Evolutionary conservation across 2,329 filamentous ascomycete species (phyloP).

Genomic region (Cladosporium sp.): DNA sequence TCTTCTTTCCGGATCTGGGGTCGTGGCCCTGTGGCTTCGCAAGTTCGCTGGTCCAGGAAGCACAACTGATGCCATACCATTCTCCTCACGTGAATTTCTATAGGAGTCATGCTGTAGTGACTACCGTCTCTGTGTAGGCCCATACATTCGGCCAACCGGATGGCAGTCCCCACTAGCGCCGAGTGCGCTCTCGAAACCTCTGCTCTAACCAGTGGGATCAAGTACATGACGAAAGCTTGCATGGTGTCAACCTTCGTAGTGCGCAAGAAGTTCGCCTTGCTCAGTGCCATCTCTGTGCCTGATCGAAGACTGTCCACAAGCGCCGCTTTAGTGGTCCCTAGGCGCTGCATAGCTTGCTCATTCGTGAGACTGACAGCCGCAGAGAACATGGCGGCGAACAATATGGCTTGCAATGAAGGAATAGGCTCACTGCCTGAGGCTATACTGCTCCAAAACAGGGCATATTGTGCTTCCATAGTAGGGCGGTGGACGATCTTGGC

Average conservation of each 20-base stretch:
- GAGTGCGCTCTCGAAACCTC: constrained; percentile 74
- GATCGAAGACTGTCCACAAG: constrained; percentile 65
- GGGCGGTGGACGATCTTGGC: constrained; percentile 67
- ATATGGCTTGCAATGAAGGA: constrained; percentile 64
- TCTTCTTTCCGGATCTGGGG: constrained; percentile 72
- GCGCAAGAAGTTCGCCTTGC: constrained; percentile 68
- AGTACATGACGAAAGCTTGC: constrained; percentile 75
- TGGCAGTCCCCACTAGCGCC: constrained; percentile 68
- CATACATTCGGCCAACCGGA: constrained; percentile 76
- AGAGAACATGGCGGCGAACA: constrained; percentile 70
- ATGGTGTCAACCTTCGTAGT: constrained; percentile 73
- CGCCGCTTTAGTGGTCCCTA: constrained; percentile 57
- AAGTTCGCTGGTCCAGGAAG: constrained; percentile 73
- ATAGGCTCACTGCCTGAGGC: constrained; percentile 61
- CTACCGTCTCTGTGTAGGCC: constrained; percentile 71
- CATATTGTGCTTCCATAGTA: constrained; percentile 65
- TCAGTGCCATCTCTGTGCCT: constrained; percentile 66
- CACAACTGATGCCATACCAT: constrained; percentile 77
- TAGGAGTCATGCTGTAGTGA: constrained; percentile 62
- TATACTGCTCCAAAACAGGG: constrained; percentile 65
- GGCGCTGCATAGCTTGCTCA: constrained; percentile 51
- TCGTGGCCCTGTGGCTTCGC: constrained; percentile 70
- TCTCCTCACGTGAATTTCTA: constrained; percentile 71
- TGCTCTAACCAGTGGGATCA: constrained; percentile 70
- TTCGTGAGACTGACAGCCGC: constrained; percentile 67